These are phyloP conservation scores for Pleurotus citrinopileatus DNA, from an alignment of 768 basidiomycete genomes.

Conservation along the genomic window DNA sequence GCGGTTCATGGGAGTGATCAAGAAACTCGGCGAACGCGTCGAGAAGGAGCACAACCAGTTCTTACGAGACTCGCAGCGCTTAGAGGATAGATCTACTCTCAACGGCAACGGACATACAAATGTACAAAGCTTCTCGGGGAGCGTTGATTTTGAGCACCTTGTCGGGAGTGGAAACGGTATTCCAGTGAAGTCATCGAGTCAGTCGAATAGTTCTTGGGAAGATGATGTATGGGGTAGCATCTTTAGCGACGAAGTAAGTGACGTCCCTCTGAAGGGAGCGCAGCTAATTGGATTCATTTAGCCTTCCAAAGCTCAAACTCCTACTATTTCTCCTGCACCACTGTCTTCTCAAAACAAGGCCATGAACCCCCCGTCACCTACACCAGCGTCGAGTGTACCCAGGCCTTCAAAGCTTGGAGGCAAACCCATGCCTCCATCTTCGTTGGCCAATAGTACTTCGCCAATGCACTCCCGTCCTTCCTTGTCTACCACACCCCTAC, in stretches of 20 bases:
- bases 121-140: slow-evolving; percentile 35
- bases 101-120: slow-evolving; percentile 37
- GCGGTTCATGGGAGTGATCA: slow-evolving; percentile 86
- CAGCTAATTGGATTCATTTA: slow-evolving; percentile 8
- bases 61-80: slow-evolving; percentile 85
- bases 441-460: neutral
- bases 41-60: slow-evolving; percentile 92
- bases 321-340: slow-evolving; percentile 21
- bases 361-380: slow-evolving; percentile 10
- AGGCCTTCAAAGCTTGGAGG: slow-evolving; percentile 37
- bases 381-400: slow-evolving; percentile 29
- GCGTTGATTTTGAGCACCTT: slow-evolving; percentile 83
- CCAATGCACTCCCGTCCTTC: slow-evolving; percentile 11
- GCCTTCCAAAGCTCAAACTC: slow-evolving; percentile 20
- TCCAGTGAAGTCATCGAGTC: slow-evolving; percentile 40
- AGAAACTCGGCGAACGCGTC: slow-evolving; percentile 77
- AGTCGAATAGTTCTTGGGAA: slow-evolving; percentile 53
- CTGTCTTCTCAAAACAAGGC: slow-evolving; percentile 4
- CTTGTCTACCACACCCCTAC: slow-evolving; percentile 19
- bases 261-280: slow-evolving; percentile 14
- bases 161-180: slow-evolving; percentile 58
- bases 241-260: slow-evolving; percentile 40
- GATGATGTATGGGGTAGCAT: slow-evolving; percentile 87
- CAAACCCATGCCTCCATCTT: slow-evolving; percentile 25
- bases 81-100: slow-evolving; percentile 73